Evolutionary conservation across 108 stramenopile genomes (phyloP), one percentile per base, ranked within the genome.

Genomic region (Asterionellopsis glacialis): DNA sequence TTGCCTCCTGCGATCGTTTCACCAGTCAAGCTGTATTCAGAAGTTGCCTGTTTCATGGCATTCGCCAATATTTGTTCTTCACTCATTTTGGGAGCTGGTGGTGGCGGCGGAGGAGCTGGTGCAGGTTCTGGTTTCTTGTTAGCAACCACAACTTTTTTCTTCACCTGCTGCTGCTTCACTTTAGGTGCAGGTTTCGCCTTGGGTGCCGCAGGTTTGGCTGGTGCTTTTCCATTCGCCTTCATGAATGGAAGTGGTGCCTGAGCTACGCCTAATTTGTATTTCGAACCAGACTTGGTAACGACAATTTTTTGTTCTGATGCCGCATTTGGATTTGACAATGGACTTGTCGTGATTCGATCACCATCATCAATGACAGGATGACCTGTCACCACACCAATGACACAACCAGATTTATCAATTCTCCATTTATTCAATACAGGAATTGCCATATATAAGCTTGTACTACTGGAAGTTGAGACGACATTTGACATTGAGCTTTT

Each of bases 281-380:
- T 84, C 26, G 83, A 83, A 26, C 92, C 92, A 38, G 82, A 79
- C 21, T 55, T 55, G 0, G 92, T 94, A 16, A 65, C 72, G 18
- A 94, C 85, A 19, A 82, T 66, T 45, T 61, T 73, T 22, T 64
- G 62, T 43, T 69, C 68, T 11, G 38, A 54, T 9, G 77, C 79
- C 33, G 56, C 51, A 9, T 70, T 47, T 1, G 85, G 67, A 63
- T 83, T 69, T 38, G 63, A 18, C 11, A 88, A 55, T 6, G 84
- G 83, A 55, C 83, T 85, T 11, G 92, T 93, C 0, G 82, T 85
- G 27, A 93, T 87, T 11, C 74, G 68, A 69, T 90, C 85, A 9
- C 88, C 88, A 67, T 93, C 88, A 42, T 70, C 67, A 61, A 93
- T 84, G 7, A 71, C 60, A 11, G 84, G 86, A 56, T 93, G 88